A percentile compares a stretch with the other conserved stretches of the same genome.
Conservation (phyloP, 495 filamentous ascomycete species). For the Tuber calosporum region DNA sequence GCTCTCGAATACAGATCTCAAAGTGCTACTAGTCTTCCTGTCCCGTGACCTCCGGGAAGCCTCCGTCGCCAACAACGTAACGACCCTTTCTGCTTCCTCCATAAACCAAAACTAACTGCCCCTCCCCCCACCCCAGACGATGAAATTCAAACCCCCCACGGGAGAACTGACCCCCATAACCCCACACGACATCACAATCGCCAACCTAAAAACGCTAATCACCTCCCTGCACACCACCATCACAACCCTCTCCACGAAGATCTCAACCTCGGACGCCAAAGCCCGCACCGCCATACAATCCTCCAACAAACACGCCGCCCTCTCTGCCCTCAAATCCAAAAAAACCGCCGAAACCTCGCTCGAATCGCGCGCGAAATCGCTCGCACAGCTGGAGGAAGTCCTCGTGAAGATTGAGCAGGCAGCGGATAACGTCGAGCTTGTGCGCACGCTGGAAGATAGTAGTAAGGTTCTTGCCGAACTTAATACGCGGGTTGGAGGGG, state of each 20-base stretch:
- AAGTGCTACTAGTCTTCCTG: conserved; percentile 64
- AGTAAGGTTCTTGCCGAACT: conserved; percentile 61
- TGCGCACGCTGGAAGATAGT: conserved; percentile 72
- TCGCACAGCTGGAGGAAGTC: conserved; percentile 75
- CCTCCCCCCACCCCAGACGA: conserved; percentile 46
- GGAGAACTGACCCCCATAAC: conserved; percentile 45
- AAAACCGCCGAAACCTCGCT: conserved; percentile 70
- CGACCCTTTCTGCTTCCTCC: conserved; percentile 12
- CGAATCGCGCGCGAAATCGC: conserved; percentile 57
- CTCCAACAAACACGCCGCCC: conserved; percentile 66
- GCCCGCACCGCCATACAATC: conserved; percentile 61
- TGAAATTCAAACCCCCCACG: conserved; percentile 60
- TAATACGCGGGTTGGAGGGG: conserved; percentile 69
- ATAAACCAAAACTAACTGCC: not conserved
- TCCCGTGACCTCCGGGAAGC: conserved; percentile 60
- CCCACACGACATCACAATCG: conserved; percentile 69
- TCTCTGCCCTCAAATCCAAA: conserved; percentile 70
- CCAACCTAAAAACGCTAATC: conserved; percentile 62
- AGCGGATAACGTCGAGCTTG: conserved; percentile 68
- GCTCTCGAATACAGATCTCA: conserved; percentile 59
- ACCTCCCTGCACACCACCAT: conserved; percentile 49
- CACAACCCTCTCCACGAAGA: conserved; percentile 52
- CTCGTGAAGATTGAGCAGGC: conserved; percentile 77
- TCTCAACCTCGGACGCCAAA: conserved; percentile 47
- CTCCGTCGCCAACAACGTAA: conserved; percentile 58